Percentiles rank a stretch among this genome's conserved stretches.
Evolutionary conservation across 2,329 filamentous ascomycete species (phyloP).

Genomic region (Nannizzia gypsea): DNA sequence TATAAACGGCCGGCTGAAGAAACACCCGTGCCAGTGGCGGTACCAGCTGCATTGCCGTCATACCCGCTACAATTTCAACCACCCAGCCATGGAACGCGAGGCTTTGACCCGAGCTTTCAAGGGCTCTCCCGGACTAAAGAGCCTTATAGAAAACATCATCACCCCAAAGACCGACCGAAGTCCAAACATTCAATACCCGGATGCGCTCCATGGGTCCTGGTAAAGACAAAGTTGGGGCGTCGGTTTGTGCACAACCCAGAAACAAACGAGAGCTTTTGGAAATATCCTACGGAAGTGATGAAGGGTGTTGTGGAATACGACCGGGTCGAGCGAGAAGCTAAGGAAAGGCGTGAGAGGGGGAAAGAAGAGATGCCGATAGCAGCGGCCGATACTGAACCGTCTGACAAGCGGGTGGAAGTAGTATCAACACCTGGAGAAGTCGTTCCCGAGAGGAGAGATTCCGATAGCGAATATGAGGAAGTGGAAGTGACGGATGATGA

Average conservation of each 20-base stretch:
- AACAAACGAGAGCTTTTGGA: conserved; percentile 88
- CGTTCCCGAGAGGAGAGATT: conserved; percentile 17
- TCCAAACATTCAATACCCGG: conserved; percentile 67
- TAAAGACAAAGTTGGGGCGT: conserved; percentile 82
- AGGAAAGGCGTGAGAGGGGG: conserved; percentile 41
- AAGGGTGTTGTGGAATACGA: conserved; percentile 59
- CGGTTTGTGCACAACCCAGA: conserved; percentile 81
- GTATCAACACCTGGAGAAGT: conserved; percentile 13
- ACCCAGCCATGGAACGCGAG: conserved; percentile 19
- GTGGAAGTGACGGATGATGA: conserved; percentile 57
- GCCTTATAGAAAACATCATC: conserved; percentile 47
- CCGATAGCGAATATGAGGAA: conserved; percentile 63
- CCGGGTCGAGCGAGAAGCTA: conserved; percentile 57
- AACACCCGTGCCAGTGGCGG: conserved; percentile 15
- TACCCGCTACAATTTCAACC: conserved; percentile 17
- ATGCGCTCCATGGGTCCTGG: conserved; percentile 75
- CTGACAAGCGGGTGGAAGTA: neutral
- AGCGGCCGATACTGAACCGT: neutral
- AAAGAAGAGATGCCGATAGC: conserved; percentile 15
- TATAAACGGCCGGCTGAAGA: conserved; percentile 58
- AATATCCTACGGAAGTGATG: conserved; percentile 78
- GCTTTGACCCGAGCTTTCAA: conserved; percentile 35
- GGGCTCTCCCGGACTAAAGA: conserved; percentile 38
- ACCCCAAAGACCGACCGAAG: conserved; percentile 68
- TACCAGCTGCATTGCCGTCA: conserved; percentile 2